Conservation (phyloP, 2,329 filamentous ascomycete species). For the Berkeleyomyces basicola region DNA sequence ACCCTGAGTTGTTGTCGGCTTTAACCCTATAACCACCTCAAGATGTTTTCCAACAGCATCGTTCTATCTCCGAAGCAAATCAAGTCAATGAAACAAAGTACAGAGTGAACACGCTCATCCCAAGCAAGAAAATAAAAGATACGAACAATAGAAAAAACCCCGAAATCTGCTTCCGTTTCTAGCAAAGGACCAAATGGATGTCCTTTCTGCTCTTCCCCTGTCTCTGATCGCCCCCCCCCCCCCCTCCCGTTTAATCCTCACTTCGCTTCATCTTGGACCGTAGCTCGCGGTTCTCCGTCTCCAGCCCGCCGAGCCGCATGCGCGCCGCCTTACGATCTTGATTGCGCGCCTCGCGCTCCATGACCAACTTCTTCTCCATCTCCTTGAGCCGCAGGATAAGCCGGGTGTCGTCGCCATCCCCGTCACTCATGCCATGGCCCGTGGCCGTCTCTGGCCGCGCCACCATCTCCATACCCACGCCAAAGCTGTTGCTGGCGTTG, state of each 20-base stretch:
- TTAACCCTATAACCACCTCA: not conserved
- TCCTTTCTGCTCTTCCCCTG: too few species aligned
- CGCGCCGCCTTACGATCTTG: constrained; percentile 72
- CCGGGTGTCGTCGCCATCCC: constrained; percentile 40
- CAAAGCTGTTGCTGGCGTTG: constrained; percentile 9
- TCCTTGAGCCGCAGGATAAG: constrained; percentile 80
- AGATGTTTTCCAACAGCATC: not conserved
- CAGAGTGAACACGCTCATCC: not conserved
- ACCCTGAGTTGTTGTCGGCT: too few species aligned
- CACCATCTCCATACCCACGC: constrained; percentile 10
- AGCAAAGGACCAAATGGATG: not conserved
- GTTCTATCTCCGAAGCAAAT: not conserved
- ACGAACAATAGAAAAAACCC: not conserved
- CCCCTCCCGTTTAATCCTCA: constrained; percentile 3
- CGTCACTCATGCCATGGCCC: constrained; percentile 12
- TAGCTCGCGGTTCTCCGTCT: constrained; percentile 56
- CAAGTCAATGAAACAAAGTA: not conserved
- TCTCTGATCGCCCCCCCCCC: not conserved
- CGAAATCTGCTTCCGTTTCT: not conserved
- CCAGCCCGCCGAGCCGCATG: constrained; percentile 61
- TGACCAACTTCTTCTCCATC: constrained; percentile 73
- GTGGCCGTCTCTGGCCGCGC: constrained; percentile 14
- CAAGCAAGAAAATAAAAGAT: not conserved
- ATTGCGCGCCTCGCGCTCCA: constrained; percentile 71
- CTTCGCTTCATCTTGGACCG: constrained; percentile 39